These are phyloP conservation scores for Hypseocharis bilobata DNA, from an alignment of 441 rosid genomes.

Conservation along the genomic window DNA sequence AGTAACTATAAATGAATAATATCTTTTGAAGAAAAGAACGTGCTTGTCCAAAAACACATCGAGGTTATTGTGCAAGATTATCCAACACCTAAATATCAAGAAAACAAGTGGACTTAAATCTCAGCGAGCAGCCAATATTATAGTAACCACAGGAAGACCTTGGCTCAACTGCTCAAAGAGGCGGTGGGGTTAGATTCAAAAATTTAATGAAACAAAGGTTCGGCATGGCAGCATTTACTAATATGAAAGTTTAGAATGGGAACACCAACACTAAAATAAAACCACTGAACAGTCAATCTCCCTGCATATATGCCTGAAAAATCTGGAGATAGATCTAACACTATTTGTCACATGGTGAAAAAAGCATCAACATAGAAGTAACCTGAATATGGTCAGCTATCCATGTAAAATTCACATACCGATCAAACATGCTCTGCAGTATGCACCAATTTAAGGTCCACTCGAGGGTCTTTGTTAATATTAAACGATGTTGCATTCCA, in stretches of 20 bases:
- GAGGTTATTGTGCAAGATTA: neutral
- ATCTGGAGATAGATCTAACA: neutral
- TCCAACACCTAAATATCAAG: neutral
- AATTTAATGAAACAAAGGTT: no score
- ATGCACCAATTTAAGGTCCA: slow-evolving; percentile 99
- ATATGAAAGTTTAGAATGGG: neutral
- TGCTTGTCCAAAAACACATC: no score
- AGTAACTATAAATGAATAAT: no score
- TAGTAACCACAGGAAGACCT: neutral
- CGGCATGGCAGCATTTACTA: neutral
- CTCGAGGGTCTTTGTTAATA: slow-evolving; percentile 84
- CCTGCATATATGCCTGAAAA: neutral
- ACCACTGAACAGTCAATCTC: neutral
- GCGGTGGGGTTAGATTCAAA: neutral
- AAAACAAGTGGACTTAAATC: neutral
- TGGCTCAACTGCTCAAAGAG: neutral
- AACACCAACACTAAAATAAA: neutral
- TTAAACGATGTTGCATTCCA: slow-evolving; percentile 45
- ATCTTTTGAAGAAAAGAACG: no score
- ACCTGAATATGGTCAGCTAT: neutral
- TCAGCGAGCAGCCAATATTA: neutral
- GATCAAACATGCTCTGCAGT: slow-evolving; percentile 96
- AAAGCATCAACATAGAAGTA: neutral
- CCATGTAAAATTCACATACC: slow-evolving; percentile 37
- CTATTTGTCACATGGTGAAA: neutral